phyloP scores from a whole-genome alignment of 2,329 filamentous ascomycete species.

The Alternaria angustiovoidea region DNA sequence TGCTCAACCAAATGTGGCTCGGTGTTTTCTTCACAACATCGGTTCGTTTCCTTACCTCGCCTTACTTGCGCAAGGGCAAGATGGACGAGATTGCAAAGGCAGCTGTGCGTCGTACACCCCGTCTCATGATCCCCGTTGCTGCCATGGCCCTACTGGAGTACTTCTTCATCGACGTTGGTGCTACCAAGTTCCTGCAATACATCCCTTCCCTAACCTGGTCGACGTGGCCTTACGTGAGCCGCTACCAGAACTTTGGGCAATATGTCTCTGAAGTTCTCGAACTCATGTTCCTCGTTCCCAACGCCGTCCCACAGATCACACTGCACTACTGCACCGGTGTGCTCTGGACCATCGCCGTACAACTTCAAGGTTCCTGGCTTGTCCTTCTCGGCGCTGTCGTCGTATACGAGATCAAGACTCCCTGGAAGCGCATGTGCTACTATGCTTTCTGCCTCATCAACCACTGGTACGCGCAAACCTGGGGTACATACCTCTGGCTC shows the following conservation, averaged over 20 bases:
- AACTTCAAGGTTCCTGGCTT: slow-evolving; percentile 59
- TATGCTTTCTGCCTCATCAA: slow-evolving; percentile 55
- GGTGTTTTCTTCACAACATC: slow-evolving; percentile 61
- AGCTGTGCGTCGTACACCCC: slow-evolving; percentile 54
- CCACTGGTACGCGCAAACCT: slow-evolving; percentile 59
- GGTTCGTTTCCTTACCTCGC: slow-evolving; percentile 55
- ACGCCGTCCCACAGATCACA: slow-evolving; percentile 58
- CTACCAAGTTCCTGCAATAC: slow-evolving; percentile 55
- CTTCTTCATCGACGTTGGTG: slow-evolving; percentile 57
- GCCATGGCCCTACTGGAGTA: slow-evolving; percentile 57
- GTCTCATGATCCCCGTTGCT: slow-evolving; percentile 57
- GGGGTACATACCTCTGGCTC: slow-evolving; percentile 58
- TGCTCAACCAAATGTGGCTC: slow-evolving; percentile 59
- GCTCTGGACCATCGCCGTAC: slow-evolving; percentile 60
- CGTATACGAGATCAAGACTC: slow-evolving; percentile 55
- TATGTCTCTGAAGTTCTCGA: slow-evolving; percentile 57
- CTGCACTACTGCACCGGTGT: slow-evolving; percentile 61
- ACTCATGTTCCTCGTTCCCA: slow-evolving; percentile 58
- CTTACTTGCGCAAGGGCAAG: slow-evolving; percentile 55
- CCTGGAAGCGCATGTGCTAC: slow-evolving; percentile 58
- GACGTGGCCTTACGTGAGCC: slow-evolving; percentile 56
- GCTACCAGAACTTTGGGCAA: slow-evolving; percentile 52
- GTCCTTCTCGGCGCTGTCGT: slow-evolving; percentile 55
- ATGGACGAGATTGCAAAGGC: slow-evolving; percentile 56
- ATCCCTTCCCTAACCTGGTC: slow-evolving; percentile 59